Evolutionary conservation across 2,329 filamentous ascomycete genomes (phyloP).

Genomic region (Epichloe sylvatica): DNA sequence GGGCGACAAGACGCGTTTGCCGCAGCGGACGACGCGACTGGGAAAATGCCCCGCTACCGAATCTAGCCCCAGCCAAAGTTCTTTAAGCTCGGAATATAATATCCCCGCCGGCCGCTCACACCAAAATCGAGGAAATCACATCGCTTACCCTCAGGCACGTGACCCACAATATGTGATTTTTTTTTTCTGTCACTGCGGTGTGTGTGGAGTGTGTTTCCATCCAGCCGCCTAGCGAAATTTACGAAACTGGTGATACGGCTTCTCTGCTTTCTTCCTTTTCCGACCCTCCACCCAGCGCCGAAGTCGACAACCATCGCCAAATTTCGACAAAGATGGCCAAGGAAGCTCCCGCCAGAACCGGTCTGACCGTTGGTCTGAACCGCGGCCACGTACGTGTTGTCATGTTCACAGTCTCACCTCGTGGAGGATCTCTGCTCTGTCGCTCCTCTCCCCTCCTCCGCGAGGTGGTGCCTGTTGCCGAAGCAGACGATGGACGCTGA

Average conservation of each 20-base stretch:
- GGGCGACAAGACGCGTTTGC: background rate
- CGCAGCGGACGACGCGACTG: conserved; percentile 3
- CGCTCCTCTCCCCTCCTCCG: conserved; percentile 11
- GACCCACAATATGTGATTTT: conserved; percentile 13
- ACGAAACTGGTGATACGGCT: conserved; percentile 1
- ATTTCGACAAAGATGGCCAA: conserved; percentile 39
- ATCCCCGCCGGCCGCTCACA: background rate
- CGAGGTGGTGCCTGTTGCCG: conserved; percentile 12
- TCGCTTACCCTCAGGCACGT: conserved; percentile 14
- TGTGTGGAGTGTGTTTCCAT: background rate
- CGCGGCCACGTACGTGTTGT: conserved; percentile 45
- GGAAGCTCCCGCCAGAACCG: conserved; percentile 42
- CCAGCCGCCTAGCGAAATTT: conserved; percentile 12
- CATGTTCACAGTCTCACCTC: conserved; percentile 48
- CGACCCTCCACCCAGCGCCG: conserved; percentile 16
- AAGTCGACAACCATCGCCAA: conserved; percentile 18
- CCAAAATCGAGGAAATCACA: background rate
- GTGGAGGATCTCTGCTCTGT: conserved; percentile 54
- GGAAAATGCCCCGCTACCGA: background rate
- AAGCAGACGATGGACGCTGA: conserved; percentile 51
- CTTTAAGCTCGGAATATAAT: background rate
- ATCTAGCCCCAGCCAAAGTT: background rate
- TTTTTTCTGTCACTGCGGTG: background rate
- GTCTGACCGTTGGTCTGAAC: conserved; percentile 49
- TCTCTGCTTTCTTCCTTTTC: conserved; percentile 9